phyloP scores from a whole-genome alignment of 805 yeast species.

The Yarrowia sp. region DNA sequence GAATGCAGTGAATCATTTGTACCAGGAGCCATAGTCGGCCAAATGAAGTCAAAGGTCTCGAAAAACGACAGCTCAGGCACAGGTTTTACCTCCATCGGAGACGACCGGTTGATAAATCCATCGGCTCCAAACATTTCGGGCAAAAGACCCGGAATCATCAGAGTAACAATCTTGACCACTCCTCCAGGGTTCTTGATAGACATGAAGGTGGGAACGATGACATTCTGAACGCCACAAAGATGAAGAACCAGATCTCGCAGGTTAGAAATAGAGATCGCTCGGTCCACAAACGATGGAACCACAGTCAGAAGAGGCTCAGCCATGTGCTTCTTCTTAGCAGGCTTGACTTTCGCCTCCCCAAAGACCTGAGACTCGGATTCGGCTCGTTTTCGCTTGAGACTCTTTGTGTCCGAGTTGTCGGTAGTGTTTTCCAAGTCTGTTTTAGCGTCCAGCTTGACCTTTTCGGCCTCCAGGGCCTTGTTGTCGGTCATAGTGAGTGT shows the following conservation, averaged over 20 bases:
- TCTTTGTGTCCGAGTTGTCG: conserved; percentile 3
- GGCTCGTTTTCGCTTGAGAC: conserved; percentile 27
- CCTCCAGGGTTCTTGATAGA: conserved; percentile 56
- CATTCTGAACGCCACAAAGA: conserved; percentile 52
- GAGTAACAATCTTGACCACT: conserved; percentile 62
- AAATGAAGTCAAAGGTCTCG: conserved; percentile 53
- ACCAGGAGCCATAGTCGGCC: conserved; percentile 72
- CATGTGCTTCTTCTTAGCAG: conserved; percentile 44
- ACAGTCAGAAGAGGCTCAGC: conserved; percentile 44
- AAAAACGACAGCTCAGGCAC: conserved; percentile 50
- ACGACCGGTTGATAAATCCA: neutral
- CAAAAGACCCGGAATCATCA: conserved; percentile 71
- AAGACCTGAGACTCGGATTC: conserved; percentile 2
- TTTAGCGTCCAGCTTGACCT: neutral
- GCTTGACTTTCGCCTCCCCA: conserved; percentile 22
- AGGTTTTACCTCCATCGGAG: conserved; percentile 40
- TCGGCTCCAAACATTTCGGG: conserved; percentile 55
- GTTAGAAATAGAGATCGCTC: conserved; percentile 45
- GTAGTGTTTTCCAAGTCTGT: neutral
- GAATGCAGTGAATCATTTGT: conserved; percentile 62
- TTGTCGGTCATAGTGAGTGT: conserved; percentile 23
- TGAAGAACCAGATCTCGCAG: conserved; percentile 58
- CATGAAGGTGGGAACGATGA: conserved; percentile 58
- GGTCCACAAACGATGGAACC: conserved; percentile 36
- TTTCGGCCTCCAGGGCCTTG: conserved; percentile 23